phyloP scores from a whole-genome alignment of 768 basidiomycete species.

The Leccinum pellstonianum region DNA sequence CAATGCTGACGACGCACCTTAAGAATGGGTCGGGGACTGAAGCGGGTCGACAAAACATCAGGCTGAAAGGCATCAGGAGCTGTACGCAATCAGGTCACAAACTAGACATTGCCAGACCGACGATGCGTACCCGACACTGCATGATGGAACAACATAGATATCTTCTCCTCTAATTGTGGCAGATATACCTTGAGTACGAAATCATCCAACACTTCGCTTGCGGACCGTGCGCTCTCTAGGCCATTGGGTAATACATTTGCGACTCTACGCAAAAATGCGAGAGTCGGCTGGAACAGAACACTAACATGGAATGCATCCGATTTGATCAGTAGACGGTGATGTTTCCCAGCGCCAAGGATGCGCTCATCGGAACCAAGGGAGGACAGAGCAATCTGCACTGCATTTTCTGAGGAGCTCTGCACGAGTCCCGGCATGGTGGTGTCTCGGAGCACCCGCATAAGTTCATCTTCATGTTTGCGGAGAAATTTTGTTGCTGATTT shows the following conservation, averaged over 20 bases:
- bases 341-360: slow-evolving; percentile 66
- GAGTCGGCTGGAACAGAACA: slow-evolving; percentile 90
- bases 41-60: slow-evolving; percentile 62
- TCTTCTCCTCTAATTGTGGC: slow-evolving; percentile 94
- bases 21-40: slow-evolving; percentile 67
- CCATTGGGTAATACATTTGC: slow-evolving; percentile 72
- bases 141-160: slow-evolving; percentile 81
- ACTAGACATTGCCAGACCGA: neutral
- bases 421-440: slow-evolving; percentile 90
- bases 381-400: slow-evolving; percentile 57
- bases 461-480: slow-evolving; percentile 77
- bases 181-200: slow-evolving; percentile 92
- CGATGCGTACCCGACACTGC: slow-evolving; percentile 64
- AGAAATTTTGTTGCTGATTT: slow-evolving; percentile 69
- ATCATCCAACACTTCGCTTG: slow-evolving; percentile 79
- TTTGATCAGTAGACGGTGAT: slow-evolving; percentile 81
- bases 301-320: slow-evolving; percentile 95
- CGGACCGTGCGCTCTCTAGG: slow-evolving; percentile 57
- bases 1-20: slow-evolving; percentile 49
- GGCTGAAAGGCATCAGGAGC: slow-evolving; percentile 87
- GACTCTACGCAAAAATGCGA: slow-evolving; percentile 77
- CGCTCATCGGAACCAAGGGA: slow-evolving; percentile 72
- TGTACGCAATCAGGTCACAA: slow-evolving; percentile 26
- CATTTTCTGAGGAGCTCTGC: slow-evolving; percentile 60
- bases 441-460: slow-evolving; percentile 79